These are phyloP conservation scores for Entomortierella beljakovae DNA, from an alignment of 192 early-diverging fungal genomes.

Conservation along the genomic window DNA sequence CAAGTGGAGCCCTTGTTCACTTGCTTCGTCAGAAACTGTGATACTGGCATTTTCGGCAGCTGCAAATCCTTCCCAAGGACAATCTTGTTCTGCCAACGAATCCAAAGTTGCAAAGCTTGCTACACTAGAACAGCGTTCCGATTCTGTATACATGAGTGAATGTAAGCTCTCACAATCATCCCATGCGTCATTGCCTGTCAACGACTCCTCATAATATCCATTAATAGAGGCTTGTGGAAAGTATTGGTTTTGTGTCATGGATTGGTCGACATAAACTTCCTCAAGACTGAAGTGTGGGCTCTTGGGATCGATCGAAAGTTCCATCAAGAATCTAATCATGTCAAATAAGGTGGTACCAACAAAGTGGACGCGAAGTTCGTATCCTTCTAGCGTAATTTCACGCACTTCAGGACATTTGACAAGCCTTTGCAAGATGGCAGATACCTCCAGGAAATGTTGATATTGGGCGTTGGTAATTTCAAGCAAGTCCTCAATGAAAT, in stretches of 20 bases:
- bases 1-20: background rate
- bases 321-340: constrained; percentile 31
- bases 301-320: constrained; percentile 37
- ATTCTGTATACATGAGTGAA: constrained; percentile 39
- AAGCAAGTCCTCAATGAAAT: constrained; percentile 41
- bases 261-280: constrained; percentile 23
- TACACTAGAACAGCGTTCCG: constrained; percentile 28
- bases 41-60: background rate
- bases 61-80: constrained; percentile 35
- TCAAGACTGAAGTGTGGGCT: constrained; percentile 48
- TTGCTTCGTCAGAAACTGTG: background rate
- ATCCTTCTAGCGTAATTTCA: constrained; percentile 46
- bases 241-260: constrained; percentile 23
- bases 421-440: constrained; percentile 34
- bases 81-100: constrained; percentile 22
- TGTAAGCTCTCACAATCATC: constrained; percentile 36
- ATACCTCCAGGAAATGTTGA: constrained; percentile 53
- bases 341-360: constrained; percentile 45
- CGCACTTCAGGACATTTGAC: constrained; percentile 39
- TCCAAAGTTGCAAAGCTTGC: constrained; percentile 33
- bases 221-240: constrained; percentile 45
- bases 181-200: constrained; percentile 41
- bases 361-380: constrained; percentile 49
- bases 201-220: constrained; percentile 23
- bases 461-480: constrained; percentile 48